Conservation (phyloP, 75 land plant species). For the Cryptomeria japonica region DNA sequence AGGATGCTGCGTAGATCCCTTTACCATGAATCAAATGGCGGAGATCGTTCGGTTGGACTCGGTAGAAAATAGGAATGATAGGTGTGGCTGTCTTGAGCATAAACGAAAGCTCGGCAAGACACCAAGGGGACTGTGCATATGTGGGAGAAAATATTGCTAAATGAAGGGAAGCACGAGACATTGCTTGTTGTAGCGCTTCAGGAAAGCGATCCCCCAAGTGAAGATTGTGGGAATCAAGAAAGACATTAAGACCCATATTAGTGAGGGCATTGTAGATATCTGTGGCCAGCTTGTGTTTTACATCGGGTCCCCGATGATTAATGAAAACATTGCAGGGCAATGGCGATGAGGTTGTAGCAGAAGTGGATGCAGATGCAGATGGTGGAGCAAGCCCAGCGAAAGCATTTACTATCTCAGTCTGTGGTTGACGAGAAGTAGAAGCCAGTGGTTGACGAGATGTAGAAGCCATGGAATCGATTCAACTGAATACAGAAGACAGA, state of each 20-base stretch:
- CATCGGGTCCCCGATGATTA: not conserved
- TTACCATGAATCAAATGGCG: not conserved
- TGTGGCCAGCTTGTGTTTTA: not conserved
- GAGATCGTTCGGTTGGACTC: not conserved
- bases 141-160: not conserved
- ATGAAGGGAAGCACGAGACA: not conserved
- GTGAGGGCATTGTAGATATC: not conserved
- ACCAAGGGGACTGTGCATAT: constrained; percentile 1
- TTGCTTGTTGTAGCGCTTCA: not conserved
- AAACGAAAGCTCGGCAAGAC: not conserved
- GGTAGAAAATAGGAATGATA: not conserved
- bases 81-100: not conserved
- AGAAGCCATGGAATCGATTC: no score
- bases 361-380: not conserved
- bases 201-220: not conserved
- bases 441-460: no score
- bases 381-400: not conserved
- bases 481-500: no score
- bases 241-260: not conserved
- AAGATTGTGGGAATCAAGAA: not conserved
- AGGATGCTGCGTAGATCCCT: not conserved
- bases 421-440: no score
- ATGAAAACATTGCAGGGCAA: not conserved
- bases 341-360: not conserved
- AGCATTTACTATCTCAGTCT: no score